These are phyloP conservation scores for Suillus sp. DNA, from an alignment of 768 basidiomycete genomes.

Conservation along the genomic window DNA sequence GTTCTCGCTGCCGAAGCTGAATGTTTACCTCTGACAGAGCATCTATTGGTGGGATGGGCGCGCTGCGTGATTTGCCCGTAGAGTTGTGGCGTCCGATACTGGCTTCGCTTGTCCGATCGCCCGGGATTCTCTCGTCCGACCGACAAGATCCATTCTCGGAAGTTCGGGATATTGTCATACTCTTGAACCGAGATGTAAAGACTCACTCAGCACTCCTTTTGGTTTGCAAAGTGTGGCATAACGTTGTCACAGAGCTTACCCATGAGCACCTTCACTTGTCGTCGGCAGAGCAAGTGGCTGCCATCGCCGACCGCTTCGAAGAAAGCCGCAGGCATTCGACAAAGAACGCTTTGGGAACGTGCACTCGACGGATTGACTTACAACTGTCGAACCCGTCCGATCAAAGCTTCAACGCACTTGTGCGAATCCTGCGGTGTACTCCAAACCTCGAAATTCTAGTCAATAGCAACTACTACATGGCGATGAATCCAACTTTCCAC, in stretches of 20 bases:
- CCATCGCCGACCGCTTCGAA: constrained; percentile 40
- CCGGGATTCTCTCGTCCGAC: constrained; percentile 36
- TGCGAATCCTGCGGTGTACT: constrained; percentile 42
- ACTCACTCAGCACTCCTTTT: constrained; percentile 36
- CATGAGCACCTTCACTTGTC: constrained; percentile 44
- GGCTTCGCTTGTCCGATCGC: constrained; percentile 34
- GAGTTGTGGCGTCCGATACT: constrained; percentile 47
- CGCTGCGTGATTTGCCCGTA: constrained; percentile 30
- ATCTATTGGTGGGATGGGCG: neutral
- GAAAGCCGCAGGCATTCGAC: constrained; percentile 22
- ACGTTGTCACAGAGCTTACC: constrained; percentile 39
- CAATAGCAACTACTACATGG: constrained; percentile 40
- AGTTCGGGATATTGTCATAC: constrained; percentile 32
- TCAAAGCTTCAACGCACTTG: constrained; percentile 23
- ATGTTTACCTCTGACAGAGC: neutral
- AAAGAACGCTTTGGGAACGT: constrained; percentile 37
- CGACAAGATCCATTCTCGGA: constrained; percentile 45
- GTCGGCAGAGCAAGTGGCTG: constrained; percentile 36
- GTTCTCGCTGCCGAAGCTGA: neutral
- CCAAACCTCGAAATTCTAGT: constrained; percentile 48
- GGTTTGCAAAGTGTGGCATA: constrained; percentile 43
- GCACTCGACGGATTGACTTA: constrained; percentile 46
- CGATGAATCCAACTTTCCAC: constrained; percentile 22
- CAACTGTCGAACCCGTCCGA: constrained; percentile 37
- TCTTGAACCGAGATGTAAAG: constrained; percentile 28